Evolutionary conservation across 192 early-diverging fungal genomes (phyloP).

Genomic region (Piromyces finnis): DNA sequence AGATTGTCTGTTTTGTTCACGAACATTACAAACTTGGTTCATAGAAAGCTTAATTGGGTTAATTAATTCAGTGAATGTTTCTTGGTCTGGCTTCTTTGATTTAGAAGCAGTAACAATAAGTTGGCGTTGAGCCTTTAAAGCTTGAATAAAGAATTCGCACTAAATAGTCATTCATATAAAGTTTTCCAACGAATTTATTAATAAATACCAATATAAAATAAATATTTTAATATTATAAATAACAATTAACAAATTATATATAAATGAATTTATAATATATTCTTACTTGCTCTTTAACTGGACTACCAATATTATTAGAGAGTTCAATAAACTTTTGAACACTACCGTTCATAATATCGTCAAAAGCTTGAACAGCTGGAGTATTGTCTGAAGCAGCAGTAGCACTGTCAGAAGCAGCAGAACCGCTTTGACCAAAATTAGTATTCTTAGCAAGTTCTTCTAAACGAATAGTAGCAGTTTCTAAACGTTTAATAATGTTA

Average conservation of each 20-base stretch:
- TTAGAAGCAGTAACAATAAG: constrained; percentile 54
- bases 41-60: constrained; percentile 51
- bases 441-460: constrained; percentile 62
- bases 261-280: background rate
- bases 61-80: constrained; percentile 41
- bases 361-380: constrained; percentile 33
- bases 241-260: no score
- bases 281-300: constrained; percentile 41
- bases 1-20: constrained; percentile 59
- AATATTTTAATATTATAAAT: no score
- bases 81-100: constrained; percentile 57
- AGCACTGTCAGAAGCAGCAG: constrained; percentile 18
- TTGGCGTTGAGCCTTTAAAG: constrained; percentile 50
- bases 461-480: constrained; percentile 74
- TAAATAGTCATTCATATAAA: constrained; percentile 4
- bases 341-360: constrained; percentile 18
- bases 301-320: constrained; percentile 29
- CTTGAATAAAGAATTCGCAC: constrained; percentile 31
- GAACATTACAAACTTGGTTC: constrained; percentile 38
- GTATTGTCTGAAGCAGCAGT: constrained; percentile 13
- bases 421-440: background rate
- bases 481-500: constrained; percentile 72
- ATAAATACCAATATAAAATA: no score
- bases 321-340: constrained; percentile 14
- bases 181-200: no score